Conservation (phyloP, 345 rosid genomes). For the Eutrema japonicum region DNA sequence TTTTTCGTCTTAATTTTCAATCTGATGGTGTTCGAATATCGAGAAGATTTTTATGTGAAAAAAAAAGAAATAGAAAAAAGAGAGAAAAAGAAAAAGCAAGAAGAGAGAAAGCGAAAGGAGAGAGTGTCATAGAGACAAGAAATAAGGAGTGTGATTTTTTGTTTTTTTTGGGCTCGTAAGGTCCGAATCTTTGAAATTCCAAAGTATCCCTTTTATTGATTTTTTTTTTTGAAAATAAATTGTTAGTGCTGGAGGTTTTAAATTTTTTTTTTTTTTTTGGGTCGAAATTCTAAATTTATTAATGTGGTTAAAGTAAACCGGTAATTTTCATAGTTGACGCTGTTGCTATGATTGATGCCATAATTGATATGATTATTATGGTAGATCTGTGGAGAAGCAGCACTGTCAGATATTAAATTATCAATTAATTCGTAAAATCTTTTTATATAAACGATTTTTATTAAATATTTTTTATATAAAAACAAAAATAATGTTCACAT, state of each 20-base stretch:
- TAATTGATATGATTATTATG: constrained; percentile 37
- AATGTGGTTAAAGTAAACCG: constrained; percentile 9
- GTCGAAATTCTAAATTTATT: too few relatives aligned
- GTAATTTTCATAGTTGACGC: constrained; percentile 26
- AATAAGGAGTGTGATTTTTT: constrained; percentile 24
- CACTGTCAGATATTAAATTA: constrained; percentile 1
- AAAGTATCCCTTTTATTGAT: constrained; percentile 11
- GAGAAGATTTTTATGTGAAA: neutral
- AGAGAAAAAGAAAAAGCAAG: constrained; percentile 12
- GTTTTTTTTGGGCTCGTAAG: neutral
- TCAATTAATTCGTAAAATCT: neutral
- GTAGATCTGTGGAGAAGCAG: constrained; percentile 5
- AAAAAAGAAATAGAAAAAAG: neutral
- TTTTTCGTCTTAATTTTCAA: neutral
- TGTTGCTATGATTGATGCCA: constrained; percentile 40
- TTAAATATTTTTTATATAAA: neutral
- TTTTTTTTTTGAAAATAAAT: too few relatives aligned
- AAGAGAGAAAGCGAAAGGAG: constrained; percentile 56
- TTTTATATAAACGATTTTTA: neutral
- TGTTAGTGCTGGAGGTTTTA: neutral
- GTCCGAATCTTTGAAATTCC: constrained; percentile 38
- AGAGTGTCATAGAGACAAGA: constrained; percentile 57
- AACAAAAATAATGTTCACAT: neutral
- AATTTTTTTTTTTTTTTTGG: neutral
- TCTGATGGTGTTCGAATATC: constrained; percentile 2